Conservation (phyloP, 208 protist genomes). For the Vickermania spadyakhi region DNA sequence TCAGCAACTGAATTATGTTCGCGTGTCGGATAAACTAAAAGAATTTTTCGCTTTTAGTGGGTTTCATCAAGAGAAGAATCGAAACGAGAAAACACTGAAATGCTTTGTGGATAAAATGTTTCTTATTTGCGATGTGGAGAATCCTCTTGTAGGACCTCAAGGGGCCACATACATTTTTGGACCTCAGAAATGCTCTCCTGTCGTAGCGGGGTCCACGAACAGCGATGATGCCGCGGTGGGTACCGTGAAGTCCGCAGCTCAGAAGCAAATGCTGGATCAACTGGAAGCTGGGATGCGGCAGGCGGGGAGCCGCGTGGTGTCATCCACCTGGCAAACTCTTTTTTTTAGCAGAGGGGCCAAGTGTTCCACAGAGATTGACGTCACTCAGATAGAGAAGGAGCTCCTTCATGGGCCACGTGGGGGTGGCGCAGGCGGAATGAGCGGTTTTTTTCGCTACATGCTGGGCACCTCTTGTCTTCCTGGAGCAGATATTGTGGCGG, state of each 20-base stretch:
- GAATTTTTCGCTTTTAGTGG: slow-evolving; percentile 4
- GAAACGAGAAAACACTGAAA: not conserved
- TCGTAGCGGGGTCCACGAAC: not conserved
- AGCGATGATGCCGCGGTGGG: slow-evolving; percentile 32
- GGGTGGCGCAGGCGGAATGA: slow-evolving; percentile 77
- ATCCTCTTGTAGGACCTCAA: slow-evolving; percentile 44
- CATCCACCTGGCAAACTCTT: slow-evolving; percentile 11
- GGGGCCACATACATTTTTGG: slow-evolving; percentile 67
- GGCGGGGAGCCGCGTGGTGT: slow-evolving; percentile 27
- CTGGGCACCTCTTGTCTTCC: slow-evolving; percentile 32
- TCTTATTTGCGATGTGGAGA: slow-evolving; percentile 73
- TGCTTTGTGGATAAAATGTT: slow-evolving; percentile 15
- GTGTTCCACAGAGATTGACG: too few relatives aligned
- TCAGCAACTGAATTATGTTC: slow-evolving; percentile 20
- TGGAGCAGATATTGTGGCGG: slow-evolving; percentile 51
- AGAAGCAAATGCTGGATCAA: slow-evolving; percentile 22
- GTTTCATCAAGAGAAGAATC: not conserved
- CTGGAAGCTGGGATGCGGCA: slow-evolving; percentile 53
- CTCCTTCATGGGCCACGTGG: slow-evolving; percentile 32
- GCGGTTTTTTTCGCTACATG: slow-evolving; percentile 56
- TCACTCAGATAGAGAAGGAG: not conserved
- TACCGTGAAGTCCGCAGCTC: slow-evolving; percentile 13
- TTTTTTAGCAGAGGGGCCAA: not conserved
- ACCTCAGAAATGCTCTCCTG: slow-evolving; percentile 64
- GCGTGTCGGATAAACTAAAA: slow-evolving; percentile 13